Evolutionary conservation across 1,139 yeast species (phyloP).

Genomic region (Starmera stellimalicola): DNA sequence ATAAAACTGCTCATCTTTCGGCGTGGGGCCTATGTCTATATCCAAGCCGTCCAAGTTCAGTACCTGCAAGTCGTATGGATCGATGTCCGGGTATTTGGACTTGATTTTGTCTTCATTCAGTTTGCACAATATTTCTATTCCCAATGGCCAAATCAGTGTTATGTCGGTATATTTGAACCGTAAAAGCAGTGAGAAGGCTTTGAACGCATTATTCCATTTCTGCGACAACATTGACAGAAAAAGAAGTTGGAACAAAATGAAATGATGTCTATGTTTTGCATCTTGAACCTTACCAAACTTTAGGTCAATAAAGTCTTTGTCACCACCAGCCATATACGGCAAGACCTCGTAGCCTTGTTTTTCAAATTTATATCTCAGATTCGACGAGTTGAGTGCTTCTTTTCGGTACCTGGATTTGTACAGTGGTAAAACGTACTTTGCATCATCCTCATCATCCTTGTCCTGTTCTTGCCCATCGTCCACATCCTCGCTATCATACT

Average conservation of each 20-base stretch:
- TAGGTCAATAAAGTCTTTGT: slow-evolving; percentile 23
- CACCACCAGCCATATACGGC: slow-evolving; percentile 4
- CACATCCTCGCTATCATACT: slow-evolving; percentile 1
- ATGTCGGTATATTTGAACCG: slow-evolving; percentile 42
- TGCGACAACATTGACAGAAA: slow-evolving; percentile 28
- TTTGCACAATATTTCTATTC: slow-evolving; percentile 32
- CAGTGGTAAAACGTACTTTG: not conserved
- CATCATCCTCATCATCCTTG: not conserved
- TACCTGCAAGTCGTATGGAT: slow-evolving; percentile 5
- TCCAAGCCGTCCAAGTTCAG: slow-evolving; percentile 1
- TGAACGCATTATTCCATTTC: slow-evolving; percentile 49
- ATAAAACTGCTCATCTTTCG: slow-evolving; percentile 15
- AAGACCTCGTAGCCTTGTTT: slow-evolving; percentile 18
- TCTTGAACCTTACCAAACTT: not conserved
- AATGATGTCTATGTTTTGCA: not conserved
- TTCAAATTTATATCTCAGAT: slow-evolving; percentile 4
- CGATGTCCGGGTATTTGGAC: slow-evolving; percentile 6
- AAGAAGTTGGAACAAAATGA: not conserved
- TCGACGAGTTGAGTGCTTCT: not conserved
- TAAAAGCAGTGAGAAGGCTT: slow-evolving; percentile 38
- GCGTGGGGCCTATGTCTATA: not conserved
- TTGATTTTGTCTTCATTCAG: slow-evolving; percentile 9
- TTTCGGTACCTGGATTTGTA: not conserved
- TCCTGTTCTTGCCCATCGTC: slow-evolving; percentile 1
- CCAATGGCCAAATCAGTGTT: slow-evolving; percentile 50